Conservation (phyloP, 1,139 yeast species). For the Yamadazyma blattariae region DNA sequence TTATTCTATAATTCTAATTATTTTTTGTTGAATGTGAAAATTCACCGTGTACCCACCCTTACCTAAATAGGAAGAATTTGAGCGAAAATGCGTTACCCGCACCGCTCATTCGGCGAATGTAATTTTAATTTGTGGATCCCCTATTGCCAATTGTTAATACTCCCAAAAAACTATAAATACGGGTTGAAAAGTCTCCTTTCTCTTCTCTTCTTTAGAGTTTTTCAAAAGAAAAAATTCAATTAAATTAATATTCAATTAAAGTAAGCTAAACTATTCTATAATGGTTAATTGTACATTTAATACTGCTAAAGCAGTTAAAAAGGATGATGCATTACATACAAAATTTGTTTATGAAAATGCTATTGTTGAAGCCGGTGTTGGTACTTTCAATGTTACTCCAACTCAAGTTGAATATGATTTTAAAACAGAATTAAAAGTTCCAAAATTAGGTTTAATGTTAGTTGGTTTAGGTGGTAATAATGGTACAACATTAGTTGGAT, state of each 20-base stretch:
- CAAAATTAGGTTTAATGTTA: slow-evolving; percentile 84
- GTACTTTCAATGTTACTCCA: slow-evolving; percentile 67
- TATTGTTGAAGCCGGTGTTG: slow-evolving; percentile 46
- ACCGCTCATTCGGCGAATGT: slow-evolving; percentile 3
- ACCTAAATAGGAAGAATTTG: no score
- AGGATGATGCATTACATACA: slow-evolving; percentile 61
- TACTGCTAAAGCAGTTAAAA: slow-evolving; percentile 58
- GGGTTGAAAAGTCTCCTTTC: slow-evolving; percentile 5
- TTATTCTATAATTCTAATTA: no score
- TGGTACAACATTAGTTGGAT: slow-evolving; percentile 87
- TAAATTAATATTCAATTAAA: no score
- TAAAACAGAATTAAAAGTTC: slow-evolving; percentile 78
- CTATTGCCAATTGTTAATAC: no score
- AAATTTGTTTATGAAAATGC: slow-evolving; percentile 53
- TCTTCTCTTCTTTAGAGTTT: background rate
- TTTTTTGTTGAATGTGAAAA: no score
- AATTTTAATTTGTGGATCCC: background rate
- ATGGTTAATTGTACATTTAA: slow-evolving; percentile 49
- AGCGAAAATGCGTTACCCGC: slow-evolving; percentile 1
- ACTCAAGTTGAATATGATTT: slow-evolving; percentile 74
- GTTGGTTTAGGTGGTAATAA: slow-evolving; percentile 98
- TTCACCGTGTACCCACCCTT: no score
- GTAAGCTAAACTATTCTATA: no score
- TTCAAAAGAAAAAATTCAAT: no score
- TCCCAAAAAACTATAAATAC: slow-evolving; percentile 22